Base-by-base conservation (phyloP, 2,329 filamentous ascomycete species). In the Fusarium drepaniforme region DNA sequence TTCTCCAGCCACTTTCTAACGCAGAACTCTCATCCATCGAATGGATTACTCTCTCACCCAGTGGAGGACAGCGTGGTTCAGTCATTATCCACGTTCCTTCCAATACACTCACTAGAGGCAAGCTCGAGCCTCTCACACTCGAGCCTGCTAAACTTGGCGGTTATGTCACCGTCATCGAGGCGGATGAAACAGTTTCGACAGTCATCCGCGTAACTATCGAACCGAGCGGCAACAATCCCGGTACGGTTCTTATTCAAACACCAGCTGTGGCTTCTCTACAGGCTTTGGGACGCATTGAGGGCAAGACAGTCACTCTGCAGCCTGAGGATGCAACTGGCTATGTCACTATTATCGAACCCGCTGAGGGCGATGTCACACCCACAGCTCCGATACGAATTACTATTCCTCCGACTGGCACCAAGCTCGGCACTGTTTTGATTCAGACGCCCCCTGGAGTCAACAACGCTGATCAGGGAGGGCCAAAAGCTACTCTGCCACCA, bases 181-280 rank as follows among this genome's bases (percentile, higher is more conserved):
- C 59, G 3, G 64, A 72, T 1, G 23, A 23, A 6, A 56, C 66
- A 1, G 62, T 68, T 5, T 69, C 21, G 0, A 66, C 37, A 1
- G 64, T 69, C 2, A 18, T 76, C 9, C 33, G 67, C 18, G 9
- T 71, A 1, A 78, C 75, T 4, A 57, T 77, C 8, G 33, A 64
- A 25, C 67, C 76, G 0, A 76, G 42, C 4, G 70, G 70, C 4
- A 72, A 63, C 1, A 67, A 51, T 0, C 68, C 70, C 0, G 77
- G 75, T 2, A 78, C 77, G 3, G 51, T 78, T 6, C 67, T 75
- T 5, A 76, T 78, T n/a, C 71, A 77, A 49, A 78, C 75, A 8
- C 74, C 74, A 3, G 8, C 53, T 0, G 2, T n/a, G 0, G 66
- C 44, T n/a, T 9, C 40, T 0, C 3, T 75, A 9, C 57, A 38